Evolutionary conservation across 768 basidiomycete genomes (phyloP), one percentile per base, ranked within the genome.

Genomic region (Cystobasidiopsis lactophilus): DNA sequence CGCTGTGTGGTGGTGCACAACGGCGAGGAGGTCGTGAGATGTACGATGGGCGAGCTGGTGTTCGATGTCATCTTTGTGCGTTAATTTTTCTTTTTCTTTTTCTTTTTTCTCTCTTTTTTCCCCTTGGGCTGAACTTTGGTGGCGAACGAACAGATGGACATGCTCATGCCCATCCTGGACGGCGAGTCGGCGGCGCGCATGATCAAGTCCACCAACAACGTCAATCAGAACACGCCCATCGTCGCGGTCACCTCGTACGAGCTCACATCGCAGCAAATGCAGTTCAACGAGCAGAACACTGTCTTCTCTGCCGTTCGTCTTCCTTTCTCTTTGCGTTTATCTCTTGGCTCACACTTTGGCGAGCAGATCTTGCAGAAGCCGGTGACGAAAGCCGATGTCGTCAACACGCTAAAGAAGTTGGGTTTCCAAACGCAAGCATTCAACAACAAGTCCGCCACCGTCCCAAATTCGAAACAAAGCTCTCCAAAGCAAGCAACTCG

Each of bases 161-260:
- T 52, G 24, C 45, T 51, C n/a, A 40, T 51, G 40, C 50, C 49
- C 37, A 19, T 65, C 77, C 85, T 96, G 60, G 88, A 88, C 64
- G 93, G 91, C 35, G 91, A 96, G 68, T 80, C 83, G 59, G 93
- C 93, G 31, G 89, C 93, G 11, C 75, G 86, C 51, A 95, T 93
- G 69, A 91, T 98, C 71, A 86, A 86, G 71, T 86, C 80, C 60
- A 95, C 89, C 18, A 85, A 84, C 66, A 86, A 85, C 72, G 89
- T 80, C 70, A 96, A 96, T 62, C 78, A 81, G 48, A 79, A 75
- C 60, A 89, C 86, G 11, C 91, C 91, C 0, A 95, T 89, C 50
- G 77, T 91, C 55, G 82, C 85, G 50, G 78, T 91, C 48, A 89
- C 59, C 33, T 61, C 60, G 4, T 59, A 61, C 47, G 45, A 53